Percentiles rank a stretch among this genome's conserved stretches.
phyloP scores from a whole-genome alignment of 1,139 yeast genomes.

The Yamadazyma friedrichii region DNA sequence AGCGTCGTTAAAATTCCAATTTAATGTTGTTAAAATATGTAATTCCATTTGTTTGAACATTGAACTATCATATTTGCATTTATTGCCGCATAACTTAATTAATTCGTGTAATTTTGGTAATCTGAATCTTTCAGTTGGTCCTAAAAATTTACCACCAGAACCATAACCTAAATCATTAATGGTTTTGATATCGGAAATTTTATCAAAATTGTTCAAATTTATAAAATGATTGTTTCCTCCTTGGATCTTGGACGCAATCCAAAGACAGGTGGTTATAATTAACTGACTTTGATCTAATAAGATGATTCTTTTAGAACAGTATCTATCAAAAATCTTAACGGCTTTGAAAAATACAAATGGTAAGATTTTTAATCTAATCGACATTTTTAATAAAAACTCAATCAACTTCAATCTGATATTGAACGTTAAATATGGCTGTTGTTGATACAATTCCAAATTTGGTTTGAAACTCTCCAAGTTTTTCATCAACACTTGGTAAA shows the following conservation, averaged over 20 bases:
- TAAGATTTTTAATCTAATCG: conserved; percentile 57
- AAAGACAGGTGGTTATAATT: conserved; percentile 63
- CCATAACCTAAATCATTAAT: conserved; percentile 47
- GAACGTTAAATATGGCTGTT: conserved; percentile 63
- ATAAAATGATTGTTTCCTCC: conserved; percentile 73
- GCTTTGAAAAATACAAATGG: conserved; percentile 61
- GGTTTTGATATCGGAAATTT: conserved; percentile 30
- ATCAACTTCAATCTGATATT: conserved; percentile 49
- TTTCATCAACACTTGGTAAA: conserved; percentile 41
- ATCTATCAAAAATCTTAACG: conserved; percentile 60
- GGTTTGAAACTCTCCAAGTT: conserved; percentile 38
- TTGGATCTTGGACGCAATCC: conserved; percentile 63
- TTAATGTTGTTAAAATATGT: conserved; percentile 56
- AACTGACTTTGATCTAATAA: conserved; percentile 61
- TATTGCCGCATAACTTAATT: conserved; percentile 59
- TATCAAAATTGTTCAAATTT: conserved; percentile 39
- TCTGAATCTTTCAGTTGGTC: conserved; percentile 67
- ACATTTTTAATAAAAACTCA: conserved; percentile 57
- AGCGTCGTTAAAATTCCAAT: conserved; percentile 63
- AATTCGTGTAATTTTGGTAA: conserved; percentile 63
- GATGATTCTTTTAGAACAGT: conserved; percentile 63
- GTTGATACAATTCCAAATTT: conserved; percentile 52
- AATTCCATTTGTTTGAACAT: conserved; percentile 59
- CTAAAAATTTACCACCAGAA: conserved; percentile 57
- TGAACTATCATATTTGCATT: conserved; percentile 55